phyloP scores from a whole-genome alignment of 306 rosid species.

The Vigna radiata region DNA sequence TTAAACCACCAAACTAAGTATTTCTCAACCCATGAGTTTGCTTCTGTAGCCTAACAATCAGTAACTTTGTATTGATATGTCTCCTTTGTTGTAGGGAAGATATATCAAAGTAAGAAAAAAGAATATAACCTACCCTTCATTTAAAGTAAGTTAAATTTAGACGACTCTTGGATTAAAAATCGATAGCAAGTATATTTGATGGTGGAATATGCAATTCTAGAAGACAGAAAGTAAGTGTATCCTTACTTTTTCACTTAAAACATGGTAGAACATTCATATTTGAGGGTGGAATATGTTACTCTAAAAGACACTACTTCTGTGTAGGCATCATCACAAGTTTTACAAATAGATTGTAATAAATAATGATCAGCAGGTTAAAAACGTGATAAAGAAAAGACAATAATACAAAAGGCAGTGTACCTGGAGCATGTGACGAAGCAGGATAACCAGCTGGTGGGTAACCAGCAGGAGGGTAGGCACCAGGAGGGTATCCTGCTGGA shows the following conservation, averaged over 20 bases:
- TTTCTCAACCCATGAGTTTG: neutral
- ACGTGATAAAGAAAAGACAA: neutral
- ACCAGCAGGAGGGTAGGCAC: conserved; percentile 49
- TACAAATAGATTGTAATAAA: neutral
- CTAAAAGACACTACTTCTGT: neutral
- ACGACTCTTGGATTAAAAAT: neutral
- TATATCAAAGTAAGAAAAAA: neutral
- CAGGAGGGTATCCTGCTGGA: conserved; percentile 34
- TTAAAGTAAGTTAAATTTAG: neutral
- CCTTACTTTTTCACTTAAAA: neutral
- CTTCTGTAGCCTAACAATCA: neutral
- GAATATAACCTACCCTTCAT: neutral
- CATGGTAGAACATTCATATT: neutral
- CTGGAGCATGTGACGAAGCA: conserved; percentile 58
- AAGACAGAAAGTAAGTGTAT: neutral
- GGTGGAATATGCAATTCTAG: neutral
- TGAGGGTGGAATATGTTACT: conserved; percentile 4
- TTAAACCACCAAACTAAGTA: neutral
- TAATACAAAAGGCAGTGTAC: conserved; percentile 45
- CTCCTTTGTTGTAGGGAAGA: neutral
- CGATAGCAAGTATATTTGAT: neutral
- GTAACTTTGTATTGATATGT: neutral
- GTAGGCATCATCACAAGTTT: conserved; percentile 17
- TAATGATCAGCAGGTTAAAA: no score
- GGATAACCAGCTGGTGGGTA: conserved; percentile 78